Evolutionary conservation across 2,329 filamentous ascomycete genomes (phyloP).

Genomic region (Colletotrichum sp.): DNA sequence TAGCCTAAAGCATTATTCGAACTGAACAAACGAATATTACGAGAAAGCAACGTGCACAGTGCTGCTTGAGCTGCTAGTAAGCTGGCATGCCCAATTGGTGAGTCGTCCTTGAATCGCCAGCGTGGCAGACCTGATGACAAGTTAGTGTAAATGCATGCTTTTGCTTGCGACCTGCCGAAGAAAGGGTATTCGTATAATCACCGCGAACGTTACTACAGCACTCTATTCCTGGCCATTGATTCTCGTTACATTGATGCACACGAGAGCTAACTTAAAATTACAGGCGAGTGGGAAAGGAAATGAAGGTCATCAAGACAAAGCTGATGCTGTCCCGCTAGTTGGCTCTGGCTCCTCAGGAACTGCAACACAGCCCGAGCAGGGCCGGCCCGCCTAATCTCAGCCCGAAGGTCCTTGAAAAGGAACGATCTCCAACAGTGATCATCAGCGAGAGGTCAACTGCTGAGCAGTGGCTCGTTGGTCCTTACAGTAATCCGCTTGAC

Average conservation of each 20-base stretch:
- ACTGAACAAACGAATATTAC: rapidly evolving
- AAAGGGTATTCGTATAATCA: not conserved
- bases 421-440: not conserved
- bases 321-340: not conserved
- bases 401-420: not conserved
- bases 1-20: not conserved
- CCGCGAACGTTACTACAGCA: rapidly evolving
- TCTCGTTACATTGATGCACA: not conserved
- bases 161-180: not conserved
- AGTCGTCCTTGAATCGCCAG: not conserved
- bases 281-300: not conserved
- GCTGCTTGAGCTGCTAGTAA: not conserved
- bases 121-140: not conserved
- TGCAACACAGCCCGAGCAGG: not conserved
- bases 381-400: not conserved
- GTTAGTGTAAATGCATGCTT: not conserved
- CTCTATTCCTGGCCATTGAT: not conserved
- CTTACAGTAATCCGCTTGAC: not conserved
- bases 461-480: not conserved
- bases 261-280: not conserved
- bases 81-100: not conserved
- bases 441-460: not conserved
- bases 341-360: not conserved
- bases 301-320: not conserved
- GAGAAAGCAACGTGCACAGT: not conserved